These are phyloP conservation scores for Pseudognaphalium luteoalbum DNA, from an alignment of 129 eudicot genomes.

Conservation along the genomic window DNA sequence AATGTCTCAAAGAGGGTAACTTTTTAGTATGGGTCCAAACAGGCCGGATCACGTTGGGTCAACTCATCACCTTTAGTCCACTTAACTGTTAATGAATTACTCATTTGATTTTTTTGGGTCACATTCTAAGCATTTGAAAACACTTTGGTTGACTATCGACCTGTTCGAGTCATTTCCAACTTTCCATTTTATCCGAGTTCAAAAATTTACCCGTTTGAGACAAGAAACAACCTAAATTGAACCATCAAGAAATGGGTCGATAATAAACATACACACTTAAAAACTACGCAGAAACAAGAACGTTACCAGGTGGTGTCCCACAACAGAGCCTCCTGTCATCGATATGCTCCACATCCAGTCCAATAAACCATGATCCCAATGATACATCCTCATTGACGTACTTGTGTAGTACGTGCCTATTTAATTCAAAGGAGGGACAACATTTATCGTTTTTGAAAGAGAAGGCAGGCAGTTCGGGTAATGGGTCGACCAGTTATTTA, in stretches of 20 bases:
- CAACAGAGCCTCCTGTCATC: conserved; percentile 84
- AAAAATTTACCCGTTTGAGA: too few relatives aligned
- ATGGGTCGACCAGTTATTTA: background rate
- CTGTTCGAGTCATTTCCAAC: background rate
- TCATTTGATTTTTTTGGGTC: background rate
- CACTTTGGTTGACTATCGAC: background rate
- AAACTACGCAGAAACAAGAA: background rate
- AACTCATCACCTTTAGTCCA: too few relatives aligned
- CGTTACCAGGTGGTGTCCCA: conserved; percentile 92
- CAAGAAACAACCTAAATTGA: background rate
- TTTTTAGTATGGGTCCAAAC: background rate
- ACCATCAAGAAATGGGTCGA: too few relatives aligned
- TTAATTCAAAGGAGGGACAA: background rate
- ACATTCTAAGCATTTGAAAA: background rate
- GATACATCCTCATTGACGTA: conserved; percentile 91
- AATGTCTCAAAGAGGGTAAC: background rate
- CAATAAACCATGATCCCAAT: conserved; percentile 89
- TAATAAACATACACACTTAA: background rate
- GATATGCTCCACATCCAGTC: conserved; percentile 82
- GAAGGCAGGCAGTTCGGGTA: background rate
- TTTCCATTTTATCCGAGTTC: too few relatives aligned
- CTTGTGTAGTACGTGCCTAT: conserved; percentile 76
- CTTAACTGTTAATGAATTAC: background rate
- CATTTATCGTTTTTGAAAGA: background rate
- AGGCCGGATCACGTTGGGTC: too few relatives aligned